These are phyloP conservation scores for Talaromyces pinophilus DNA, from an alignment of 2,329 filamentous ascomycete genomes.

Conservation along the genomic window DNA sequence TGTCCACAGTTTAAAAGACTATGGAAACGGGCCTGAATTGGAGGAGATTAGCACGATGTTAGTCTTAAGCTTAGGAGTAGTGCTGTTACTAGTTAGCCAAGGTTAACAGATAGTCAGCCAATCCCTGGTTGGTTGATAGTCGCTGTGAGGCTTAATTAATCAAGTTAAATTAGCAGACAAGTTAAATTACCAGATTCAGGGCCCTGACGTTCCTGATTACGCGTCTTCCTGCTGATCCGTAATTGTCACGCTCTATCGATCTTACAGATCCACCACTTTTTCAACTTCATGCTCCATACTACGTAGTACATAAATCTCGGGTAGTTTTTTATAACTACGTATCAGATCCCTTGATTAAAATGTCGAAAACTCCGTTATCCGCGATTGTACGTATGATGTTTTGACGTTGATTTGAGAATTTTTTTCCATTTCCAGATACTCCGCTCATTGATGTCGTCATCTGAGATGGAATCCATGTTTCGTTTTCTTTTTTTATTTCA, in stretches of 20 bases:
- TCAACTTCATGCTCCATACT: not conserved
- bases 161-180: constrained; percentile 3
- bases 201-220: constrained; percentile 10
- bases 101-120: not conserved
- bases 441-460: constrained; percentile 10
- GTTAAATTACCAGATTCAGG: not conserved
- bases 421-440: not conserved
- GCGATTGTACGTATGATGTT: not conserved
- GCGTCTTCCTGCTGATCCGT: constrained; percentile 14
- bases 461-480: not conserved
- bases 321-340: constrained; percentile 2
- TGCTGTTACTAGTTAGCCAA: not conserved
- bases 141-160: not conserved
- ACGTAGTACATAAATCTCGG: not conserved
- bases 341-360: not conserved
- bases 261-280: not conserved
- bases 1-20: not conserved
- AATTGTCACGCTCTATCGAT: constrained; percentile 4
- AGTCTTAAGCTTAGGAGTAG: not conserved
- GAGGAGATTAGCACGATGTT: not conserved
- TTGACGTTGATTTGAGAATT: not conserved
- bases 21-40: not conserved
- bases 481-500: not conserved
- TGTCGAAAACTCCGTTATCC: not conserved
- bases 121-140: not conserved